Conservation (phyloP, 2,329 filamentous ascomycete species). For the Phialophora tarda region DNA sequence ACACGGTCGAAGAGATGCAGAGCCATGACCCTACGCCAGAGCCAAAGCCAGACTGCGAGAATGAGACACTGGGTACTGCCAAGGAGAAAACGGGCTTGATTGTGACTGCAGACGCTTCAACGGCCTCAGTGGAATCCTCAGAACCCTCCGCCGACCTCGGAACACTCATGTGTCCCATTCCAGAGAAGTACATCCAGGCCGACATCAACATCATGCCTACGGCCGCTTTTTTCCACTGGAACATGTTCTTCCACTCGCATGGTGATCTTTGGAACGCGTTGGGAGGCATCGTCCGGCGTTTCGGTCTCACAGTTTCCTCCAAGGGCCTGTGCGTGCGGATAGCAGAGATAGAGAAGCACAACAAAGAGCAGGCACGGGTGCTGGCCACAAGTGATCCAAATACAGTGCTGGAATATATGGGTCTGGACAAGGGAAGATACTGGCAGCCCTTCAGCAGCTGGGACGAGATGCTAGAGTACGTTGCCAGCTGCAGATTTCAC, state of each 20-base stretch:
- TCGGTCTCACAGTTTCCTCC: constrained; percentile 71
- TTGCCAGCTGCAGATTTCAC: constrained; percentile 32
- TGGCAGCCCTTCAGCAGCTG: constrained; percentile 57
- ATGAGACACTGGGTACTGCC: not conserved
- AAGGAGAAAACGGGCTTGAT: not conserved
- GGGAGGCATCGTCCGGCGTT: constrained; percentile 66
- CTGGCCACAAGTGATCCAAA: constrained; percentile 64
- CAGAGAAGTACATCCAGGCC: constrained; percentile 64
- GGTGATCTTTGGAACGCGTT: constrained; percentile 74
- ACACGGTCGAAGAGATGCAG: not conserved
- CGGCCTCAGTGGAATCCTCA: not conserved
- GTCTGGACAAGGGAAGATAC: constrained; percentile 60
- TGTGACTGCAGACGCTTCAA: not conserved
- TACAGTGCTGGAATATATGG: constrained; percentile 56
- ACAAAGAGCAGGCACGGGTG: constrained; percentile 51
- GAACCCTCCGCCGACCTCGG: not conserved
- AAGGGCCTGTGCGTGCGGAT: constrained; percentile 69
- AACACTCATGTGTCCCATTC: not conserved
- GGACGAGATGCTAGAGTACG: constrained; percentile 35
- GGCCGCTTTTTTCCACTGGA: constrained; percentile 61
- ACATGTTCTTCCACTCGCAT: constrained; percentile 70
- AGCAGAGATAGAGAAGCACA: constrained; percentile 53
- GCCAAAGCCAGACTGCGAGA: not conserved
- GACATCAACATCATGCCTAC: constrained; percentile 66
- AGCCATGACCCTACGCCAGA: not conserved